Percentiles rank a stretch among this genome's conserved stretches.
Evolutionary conservation across 495 filamentous ascomycete species (phyloP).

Genomic region (Xylaria scruposa): DNA sequence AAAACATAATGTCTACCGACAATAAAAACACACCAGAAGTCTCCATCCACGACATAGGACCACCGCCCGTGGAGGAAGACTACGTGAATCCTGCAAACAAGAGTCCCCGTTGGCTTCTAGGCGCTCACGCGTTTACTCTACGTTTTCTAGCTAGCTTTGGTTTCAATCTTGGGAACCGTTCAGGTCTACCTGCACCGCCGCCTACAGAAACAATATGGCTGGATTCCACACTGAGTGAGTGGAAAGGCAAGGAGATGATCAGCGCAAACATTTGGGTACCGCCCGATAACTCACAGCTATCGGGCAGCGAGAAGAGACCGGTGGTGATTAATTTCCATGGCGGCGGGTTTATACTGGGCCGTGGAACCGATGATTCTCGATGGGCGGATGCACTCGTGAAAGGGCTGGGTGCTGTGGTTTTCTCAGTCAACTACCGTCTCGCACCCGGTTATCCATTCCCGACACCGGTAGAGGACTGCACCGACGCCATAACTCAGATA

Average conservation of each 20-base stretch:
- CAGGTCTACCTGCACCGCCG: conserved; percentile 15
- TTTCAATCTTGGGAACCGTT: conserved; percentile 29
- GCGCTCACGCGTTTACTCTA: conserved; percentile 26
- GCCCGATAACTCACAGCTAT: conserved; percentile 2
- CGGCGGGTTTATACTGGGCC: conserved; percentile 70
- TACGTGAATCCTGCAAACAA: conserved; percentile 35
- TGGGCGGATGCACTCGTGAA: conserved; percentile 54
- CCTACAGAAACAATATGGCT: conserved; percentile 31
- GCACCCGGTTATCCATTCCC: conserved; percentile 74
- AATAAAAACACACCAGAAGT: neutral
- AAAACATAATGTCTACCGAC: neutral
- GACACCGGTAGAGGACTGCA: conserved; percentile 70
- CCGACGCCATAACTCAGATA: conserved; percentile 64
- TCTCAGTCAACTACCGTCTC: conserved; percentile 68
- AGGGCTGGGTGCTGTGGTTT: conserved; percentile 57
- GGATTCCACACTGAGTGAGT: conserved; percentile 30
- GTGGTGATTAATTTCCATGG: conserved; percentile 70
- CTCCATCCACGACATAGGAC: conserved; percentile 21
- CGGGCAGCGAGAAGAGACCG: conserved; percentile 41
- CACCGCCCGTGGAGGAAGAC: conserved; percentile 28
- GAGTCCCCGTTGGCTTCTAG: conserved; percentile 35
- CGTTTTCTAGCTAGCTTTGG: conserved; percentile 30
- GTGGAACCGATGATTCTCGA: conserved; percentile 64
- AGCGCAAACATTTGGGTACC: conserved; percentile 33
- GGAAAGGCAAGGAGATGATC: conserved; percentile 28